Base-by-base conservation (phyloP, 768 basidiomycete genomes). In the Boletus subcaerulescens region DNA sequence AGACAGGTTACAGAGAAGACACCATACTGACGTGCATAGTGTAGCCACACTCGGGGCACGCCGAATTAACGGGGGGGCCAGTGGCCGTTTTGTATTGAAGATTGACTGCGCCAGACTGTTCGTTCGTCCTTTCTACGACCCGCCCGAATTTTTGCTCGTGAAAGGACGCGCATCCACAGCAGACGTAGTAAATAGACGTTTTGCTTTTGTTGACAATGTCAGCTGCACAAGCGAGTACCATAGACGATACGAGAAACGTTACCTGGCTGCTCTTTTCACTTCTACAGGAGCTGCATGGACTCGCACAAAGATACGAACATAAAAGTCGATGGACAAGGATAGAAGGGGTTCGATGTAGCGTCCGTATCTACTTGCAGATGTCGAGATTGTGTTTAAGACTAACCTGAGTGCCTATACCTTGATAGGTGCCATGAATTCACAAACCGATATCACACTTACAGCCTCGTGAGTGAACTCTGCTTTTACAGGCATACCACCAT, bases 401-500 rank as follows among this genome's bases (percentile, higher is more conserved):
- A 99, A 80, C 18, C 97, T 86, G 26, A 99, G 82, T 22, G 93
- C 91, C 91, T 95, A 61, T 33, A 44, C 11, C 31, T 36, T n/a
- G 39, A 42, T 60, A 4, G 52, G 32, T 52, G 31, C 48, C 24
- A 20, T 48, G 42, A 45, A 50, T 22, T 47, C 22, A 12, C 35
- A 7, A 36, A 49, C 42, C 26, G 8, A 41, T 11, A 29, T 20
- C 33, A 45, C 11, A 70, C 88, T 55, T 71, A 91, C 95, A 39
- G 83, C 86, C 80, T 99, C 96, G 65, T 99, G 96, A 57, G 86
- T 89, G 69, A 92, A 99, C 71, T 97, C 96, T n/a, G 90, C 86
- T 65, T 91, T 93, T 26, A 89, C 79, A 39, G 91, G 87, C 7
- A 90, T 77, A 5, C 96, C 96, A 11, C 96, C 96, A 68, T 99